Conservation (phyloP, 768 basidiomycete species). For the Infundibulicybe gibba region DNA sequence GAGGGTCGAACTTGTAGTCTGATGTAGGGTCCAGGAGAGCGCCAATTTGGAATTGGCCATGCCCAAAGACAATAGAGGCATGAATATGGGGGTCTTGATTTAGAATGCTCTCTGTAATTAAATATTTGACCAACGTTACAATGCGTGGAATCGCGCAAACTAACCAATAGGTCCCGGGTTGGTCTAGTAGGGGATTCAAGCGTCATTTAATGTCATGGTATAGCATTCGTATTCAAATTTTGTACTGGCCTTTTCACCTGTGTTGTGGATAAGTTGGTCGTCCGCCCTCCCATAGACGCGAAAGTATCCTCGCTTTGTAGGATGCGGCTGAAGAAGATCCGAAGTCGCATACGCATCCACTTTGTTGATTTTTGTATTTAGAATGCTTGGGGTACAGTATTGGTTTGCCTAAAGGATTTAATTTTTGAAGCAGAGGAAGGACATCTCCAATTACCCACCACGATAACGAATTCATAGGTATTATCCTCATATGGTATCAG, state of each 20-base stretch:
- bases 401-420: conserved; percentile 3
- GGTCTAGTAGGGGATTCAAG: conserved; percentile 19
- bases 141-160: not conserved
- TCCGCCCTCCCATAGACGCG: conserved; percentile 37
- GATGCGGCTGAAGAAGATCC: conserved; percentile 38
- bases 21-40: conserved; percentile 33
- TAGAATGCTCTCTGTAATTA: conserved; percentile 22
- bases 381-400: conserved; percentile 19
- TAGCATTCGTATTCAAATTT: no score
- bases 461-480: conserved; percentile 6
- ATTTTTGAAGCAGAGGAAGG: not conserved
- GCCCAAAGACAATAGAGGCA: conserved; percentile 34
- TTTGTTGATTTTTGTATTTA: conserved; percentile 27
- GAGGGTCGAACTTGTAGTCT: conserved; percentile 23
- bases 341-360: conserved; percentile 29
- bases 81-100: conserved; percentile 25
- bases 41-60: conserved; percentile 34
- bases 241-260: conserved; percentile 33
- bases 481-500: conserved; percentile 6
- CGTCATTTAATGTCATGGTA: no score
- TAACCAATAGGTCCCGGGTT: conserved; percentile 33
- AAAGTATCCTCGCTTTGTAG: conserved; percentile 29
- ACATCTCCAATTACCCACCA: conserved; percentile 4
- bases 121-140: not conserved
- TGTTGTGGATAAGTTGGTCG: conserved; percentile 41